phyloP scores from a whole-genome alignment of 2,329 filamentous ascomycete genomes.

The Aspergillus calidoustus region DNA sequence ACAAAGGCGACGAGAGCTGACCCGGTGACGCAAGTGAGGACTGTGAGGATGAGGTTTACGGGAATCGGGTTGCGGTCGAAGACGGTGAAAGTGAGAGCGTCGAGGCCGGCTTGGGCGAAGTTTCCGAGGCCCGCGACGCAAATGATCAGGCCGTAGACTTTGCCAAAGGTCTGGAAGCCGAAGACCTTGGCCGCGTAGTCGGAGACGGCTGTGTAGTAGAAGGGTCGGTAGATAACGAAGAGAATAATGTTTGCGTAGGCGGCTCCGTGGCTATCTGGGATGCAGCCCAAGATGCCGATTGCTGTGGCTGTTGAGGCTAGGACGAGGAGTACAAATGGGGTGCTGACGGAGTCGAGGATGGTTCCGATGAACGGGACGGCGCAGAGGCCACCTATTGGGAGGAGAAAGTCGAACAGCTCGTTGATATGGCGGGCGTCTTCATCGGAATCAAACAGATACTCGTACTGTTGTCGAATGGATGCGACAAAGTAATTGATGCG shows the following conservation, averaged over 20 bases:
- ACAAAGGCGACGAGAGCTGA: conserved; percentile 70
- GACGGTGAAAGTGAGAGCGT: conserved; percentile 73
- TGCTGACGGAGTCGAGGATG: conserved; percentile 77
- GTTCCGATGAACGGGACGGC: conserved; percentile 84
- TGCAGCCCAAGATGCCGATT: conserved; percentile 76
- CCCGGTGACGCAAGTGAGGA: conserved; percentile 67
- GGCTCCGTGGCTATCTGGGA: conserved; percentile 69
- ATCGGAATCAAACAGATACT: conserved; percentile 69
- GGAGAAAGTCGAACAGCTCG: conserved; percentile 81
- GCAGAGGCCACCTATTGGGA: conserved; percentile 82
- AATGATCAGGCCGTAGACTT: conserved; percentile 90
- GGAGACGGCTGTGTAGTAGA: conserved; percentile 87
- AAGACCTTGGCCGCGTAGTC: conserved; percentile 93
- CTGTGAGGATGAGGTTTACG: conserved; percentile 72
- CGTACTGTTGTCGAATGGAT: conserved; percentile 81
- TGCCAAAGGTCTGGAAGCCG: conserved; percentile 88
- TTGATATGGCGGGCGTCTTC: conserved; percentile 71
- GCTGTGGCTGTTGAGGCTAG: conserved; percentile 73
- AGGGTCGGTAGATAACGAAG: conserved; percentile 82
- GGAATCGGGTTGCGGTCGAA: conserved; percentile 76
- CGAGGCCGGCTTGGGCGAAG: conserved; percentile 79
- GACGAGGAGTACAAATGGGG: conserved; percentile 69
- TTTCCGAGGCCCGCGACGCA: conserved; percentile 83
- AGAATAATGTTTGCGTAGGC: conserved; percentile 77
- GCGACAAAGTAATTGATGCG: conserved; percentile 93